Base-by-base conservation (phyloP, 179 eudicot genomes). In the Nepenthes alata region DNA sequence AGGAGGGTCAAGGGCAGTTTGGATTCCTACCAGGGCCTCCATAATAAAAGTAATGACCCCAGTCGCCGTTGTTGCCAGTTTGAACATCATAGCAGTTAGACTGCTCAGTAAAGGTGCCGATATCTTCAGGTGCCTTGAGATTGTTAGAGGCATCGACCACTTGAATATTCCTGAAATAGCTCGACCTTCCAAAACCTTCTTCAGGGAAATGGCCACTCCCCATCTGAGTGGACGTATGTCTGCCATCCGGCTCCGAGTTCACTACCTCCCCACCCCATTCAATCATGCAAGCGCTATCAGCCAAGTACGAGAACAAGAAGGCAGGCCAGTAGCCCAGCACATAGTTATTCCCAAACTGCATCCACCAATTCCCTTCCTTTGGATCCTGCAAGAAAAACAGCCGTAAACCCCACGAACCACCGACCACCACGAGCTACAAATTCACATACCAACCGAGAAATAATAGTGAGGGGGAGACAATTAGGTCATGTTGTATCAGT, bases 191-290 rank as follows among this genome's bases (percentile, higher is more conserved):
- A 38, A 89, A 89, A 11, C 97, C 95, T 81, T 89, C 95, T 69
- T 89, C 97, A 0, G 95, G 97, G 76, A 89, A 89, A 64, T 54
- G 85, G 0, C 97, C 97, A n/a, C 97, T 89, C 13, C 97, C 97
- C 97, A 89, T 89, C 57, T 89, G 95, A 2, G 97, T 89, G 0
- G 89, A 70, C 2, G 97, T 89, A 71, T 89, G 97, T 64, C 65
- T 79, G 15, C 97, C 95, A 63, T 89, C 84, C 0, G 89, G 80
- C 69, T 76, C 80, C 0, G 95, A 83, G 68, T 89, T 89, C 63
- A 89, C 97, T 35, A 89, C 87, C 58, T 89, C 97, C 2, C 97
- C 97, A 35, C 97, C 97, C 97, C 97, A 89, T 57, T 89, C 97
- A 2, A 89, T 87, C 97, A 89, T 89, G 16, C 95, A 84, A 5